phyloP scores from a whole-genome alignment of 208 protist genomes.

The Leishmania amazonensis region DNA sequence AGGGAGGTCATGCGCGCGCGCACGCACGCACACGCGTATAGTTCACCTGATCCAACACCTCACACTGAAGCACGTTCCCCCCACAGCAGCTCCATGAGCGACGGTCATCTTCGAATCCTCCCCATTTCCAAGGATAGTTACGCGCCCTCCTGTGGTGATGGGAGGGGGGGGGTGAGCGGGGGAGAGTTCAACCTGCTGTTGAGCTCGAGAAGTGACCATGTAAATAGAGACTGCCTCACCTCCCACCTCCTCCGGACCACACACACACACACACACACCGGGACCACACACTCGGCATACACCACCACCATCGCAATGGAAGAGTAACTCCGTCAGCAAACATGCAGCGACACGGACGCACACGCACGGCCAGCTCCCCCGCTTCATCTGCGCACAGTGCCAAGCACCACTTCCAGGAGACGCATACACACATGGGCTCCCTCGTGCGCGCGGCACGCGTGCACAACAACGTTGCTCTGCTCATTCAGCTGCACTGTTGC shows the following conservation, averaged over 20 bases:
- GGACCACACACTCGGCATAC: neutral
- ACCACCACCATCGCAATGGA: neutral
- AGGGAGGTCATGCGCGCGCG: too few species aligned
- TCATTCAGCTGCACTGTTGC: neutral
- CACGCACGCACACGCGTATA: neutral
- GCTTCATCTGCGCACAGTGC: neutral
- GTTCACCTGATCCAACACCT: neutral
- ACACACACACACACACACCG: neutral
- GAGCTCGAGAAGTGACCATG: neutral
- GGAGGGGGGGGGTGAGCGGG: neutral
- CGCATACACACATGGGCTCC: neutral
- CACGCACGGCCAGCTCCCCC: neutral
- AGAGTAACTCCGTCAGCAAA: neutral
- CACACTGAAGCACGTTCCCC: neutral
- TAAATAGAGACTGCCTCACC: neutral
- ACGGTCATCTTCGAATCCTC: neutral
- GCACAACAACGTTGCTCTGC: neutral
- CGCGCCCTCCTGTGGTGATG: neutral
- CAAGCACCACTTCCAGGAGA: neutral
- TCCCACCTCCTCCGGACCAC: neutral
- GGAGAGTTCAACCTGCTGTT: neutral
- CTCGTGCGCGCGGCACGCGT: neutral
- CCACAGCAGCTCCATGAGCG: neutral
- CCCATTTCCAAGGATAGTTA: neutral
- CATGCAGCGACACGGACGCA: constrained; percentile 4